phyloP scores from a whole-genome alignment of 2,329 filamentous ascomycete genomes.

The Fusarium sp. region DNA sequence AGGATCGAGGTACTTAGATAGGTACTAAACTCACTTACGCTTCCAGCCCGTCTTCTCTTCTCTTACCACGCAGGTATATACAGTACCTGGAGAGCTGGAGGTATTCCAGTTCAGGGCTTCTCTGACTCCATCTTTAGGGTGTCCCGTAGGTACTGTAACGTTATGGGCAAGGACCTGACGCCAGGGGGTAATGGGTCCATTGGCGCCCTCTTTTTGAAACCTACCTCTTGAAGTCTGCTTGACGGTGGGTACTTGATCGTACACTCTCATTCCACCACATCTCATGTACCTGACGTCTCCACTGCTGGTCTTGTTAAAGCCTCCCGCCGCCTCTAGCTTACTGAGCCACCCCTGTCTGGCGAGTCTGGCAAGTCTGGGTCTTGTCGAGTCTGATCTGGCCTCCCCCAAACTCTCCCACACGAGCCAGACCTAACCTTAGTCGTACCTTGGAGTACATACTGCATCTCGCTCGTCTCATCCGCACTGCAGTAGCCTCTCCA shows the following conservation, averaged over 20 bases:
- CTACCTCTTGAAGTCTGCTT: constrained; percentile 32
- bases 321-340: constrained; percentile 29
- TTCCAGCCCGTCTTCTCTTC: neutral
- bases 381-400: constrained; percentile 36
- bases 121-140: constrained; percentile 14
- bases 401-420: constrained; percentile 40
- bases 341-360: constrained; percentile 17
- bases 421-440: constrained; percentile 10
- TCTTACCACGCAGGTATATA: neutral
- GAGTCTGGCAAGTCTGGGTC: constrained; percentile 12
- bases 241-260: constrained; percentile 4
- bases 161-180: constrained; percentile 31
- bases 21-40: neutral
- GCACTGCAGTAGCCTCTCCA: constrained; percentile 35
- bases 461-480: constrained; percentile 28
- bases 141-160: constrained; percentile 24
- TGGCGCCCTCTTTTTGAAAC: constrained; percentile 42
- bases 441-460: neutral
- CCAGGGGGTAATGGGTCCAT: constrained; percentile 32
- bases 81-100: too few species aligned
- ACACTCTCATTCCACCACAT: neutral
- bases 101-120: constrained; percentile 9
- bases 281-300: constrained; percentile 27
- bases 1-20: neutral
- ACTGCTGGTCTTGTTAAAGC: constrained; percentile 35